Conservation (phyloP, 768 basidiomycete species). For the Boletus eberwhitei region DNA sequence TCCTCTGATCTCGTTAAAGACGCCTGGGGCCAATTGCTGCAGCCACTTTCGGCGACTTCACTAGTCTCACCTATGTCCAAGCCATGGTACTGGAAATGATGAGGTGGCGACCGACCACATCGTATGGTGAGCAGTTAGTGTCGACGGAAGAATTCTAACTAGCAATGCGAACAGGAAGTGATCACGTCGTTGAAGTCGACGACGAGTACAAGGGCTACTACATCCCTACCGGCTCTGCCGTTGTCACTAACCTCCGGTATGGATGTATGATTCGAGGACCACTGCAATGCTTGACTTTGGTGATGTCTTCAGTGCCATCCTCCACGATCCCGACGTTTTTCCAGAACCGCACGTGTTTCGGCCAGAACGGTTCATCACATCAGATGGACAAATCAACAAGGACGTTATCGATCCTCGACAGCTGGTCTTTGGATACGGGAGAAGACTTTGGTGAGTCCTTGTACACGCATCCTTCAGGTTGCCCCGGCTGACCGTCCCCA, state of each 20-base stretch:
- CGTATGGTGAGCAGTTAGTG: neutral
- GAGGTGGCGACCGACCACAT: conserved; percentile 4
- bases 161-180: neutral
- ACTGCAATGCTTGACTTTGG: neutral
- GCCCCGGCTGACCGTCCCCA: neutral
- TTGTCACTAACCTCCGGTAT: conserved; percentile 3
- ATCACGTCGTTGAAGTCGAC: conserved; percentile 2
- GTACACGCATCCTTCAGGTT: neutral
- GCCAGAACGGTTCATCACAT: conserved; percentile 41
- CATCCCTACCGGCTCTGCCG: neutral
- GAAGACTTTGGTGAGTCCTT: conserved; percentile 1
- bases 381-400: conserved; percentile 3
- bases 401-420: conserved; percentile 2
- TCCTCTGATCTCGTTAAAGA: neutral
- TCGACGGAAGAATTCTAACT: neutral
- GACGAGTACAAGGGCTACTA: conserved; percentile 4
- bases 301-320: conserved; percentile 33
- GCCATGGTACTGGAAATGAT: conserved; percentile 7
- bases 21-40: neutral
- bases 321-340: conserved; percentile 50
- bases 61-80: conserved; percentile 2
- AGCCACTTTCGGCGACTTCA: conserved; percentile 2
- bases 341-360: conserved; percentile 54
- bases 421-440: conserved; percentile 3
- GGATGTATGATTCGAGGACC: neutral